Evolutionary conservation across 768 basidiomycete genomes (phyloP), one percentile per base, ranked within the genome.

Genomic region (Dentipellis sp.): DNA sequence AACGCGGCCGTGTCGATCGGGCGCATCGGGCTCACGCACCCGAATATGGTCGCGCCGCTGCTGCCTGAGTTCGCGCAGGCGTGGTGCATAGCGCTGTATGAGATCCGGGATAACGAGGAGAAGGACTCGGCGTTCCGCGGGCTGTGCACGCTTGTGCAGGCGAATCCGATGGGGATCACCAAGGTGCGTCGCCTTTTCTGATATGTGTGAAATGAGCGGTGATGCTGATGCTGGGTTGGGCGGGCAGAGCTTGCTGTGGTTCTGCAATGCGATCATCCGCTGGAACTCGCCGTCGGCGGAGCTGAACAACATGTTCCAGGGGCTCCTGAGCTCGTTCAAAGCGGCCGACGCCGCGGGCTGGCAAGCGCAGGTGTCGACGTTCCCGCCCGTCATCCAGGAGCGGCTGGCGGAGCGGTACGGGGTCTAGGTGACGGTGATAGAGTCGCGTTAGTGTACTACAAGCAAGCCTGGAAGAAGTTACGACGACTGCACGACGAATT

Each of bases 1-100:
- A 99, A 99, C 67, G 94, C 97, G 12, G 97, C 97, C 0, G 97
- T 99, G 5, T 97, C 94, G 16, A 97, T 99, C 64, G 97, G 97
- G 19, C 82, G 97, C 23, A 87, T 98, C 56, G 94, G 95, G 6
- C 76, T 98, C 57, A 93, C 94, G 76, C 94, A 93, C 66, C 97
- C 97, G 0, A 69, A 73, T 17, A 70, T 91, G 19, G 92, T 98
- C 50, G 93, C 95, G 10, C 93, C 94, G 21, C 85, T 94, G 66
- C 74, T 97, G 29, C 79, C 83, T 0, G 86, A 88, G 62, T 98
- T 98, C 70, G 94, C 93, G 4, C 89, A 91, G 68, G 84, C 89
- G 12, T 99, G 97, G 97, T 97, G 95, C 70, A 90, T 91, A 64
- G 94, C 95, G 7, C 74, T 99, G 54, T 94, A 94, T 67, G 97